phyloP scores from a whole-genome alignment of 129 eudicot species.

The Arctium lappa region DNA sequence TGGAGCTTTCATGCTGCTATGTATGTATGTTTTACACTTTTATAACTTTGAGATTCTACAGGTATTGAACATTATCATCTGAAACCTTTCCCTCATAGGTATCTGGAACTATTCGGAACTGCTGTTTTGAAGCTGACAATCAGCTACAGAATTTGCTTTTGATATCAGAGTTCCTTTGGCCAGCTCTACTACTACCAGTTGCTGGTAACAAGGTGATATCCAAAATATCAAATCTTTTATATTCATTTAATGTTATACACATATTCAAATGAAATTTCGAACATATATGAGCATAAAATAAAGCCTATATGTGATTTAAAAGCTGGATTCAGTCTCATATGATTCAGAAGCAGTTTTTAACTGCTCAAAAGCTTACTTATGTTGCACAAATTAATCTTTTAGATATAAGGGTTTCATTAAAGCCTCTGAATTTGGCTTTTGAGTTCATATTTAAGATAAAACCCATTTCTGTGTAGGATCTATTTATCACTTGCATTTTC shows the following conservation, averaged over 20 bases:
- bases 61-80: not conserved
- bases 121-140: constrained; percentile 95
- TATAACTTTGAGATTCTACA: not conserved
- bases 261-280: not conserved
- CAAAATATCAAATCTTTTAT: not conserved
- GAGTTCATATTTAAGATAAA: no score
- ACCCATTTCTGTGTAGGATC: not conserved
- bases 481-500: not conserved
- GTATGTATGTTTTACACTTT: not conserved
- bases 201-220: constrained; percentile 84
- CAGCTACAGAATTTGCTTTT: constrained; percentile 86
- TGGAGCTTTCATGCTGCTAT: not conserved
- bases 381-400: not conserved
- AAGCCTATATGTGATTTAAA: not conserved
- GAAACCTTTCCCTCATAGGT: constrained; percentile 41
- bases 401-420: not conserved
- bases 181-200: constrained; percentile 89
- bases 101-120: constrained; percentile 90
- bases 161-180: constrained; percentile 94
- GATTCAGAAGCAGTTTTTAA: not conserved
- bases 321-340: not conserved
- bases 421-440: no score
- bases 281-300: not conserved
- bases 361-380: not conserved
- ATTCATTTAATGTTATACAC: not conserved